Conservation (phyloP, 2,329 filamentous ascomycete genomes). For the Penicillium palitans region DNA sequence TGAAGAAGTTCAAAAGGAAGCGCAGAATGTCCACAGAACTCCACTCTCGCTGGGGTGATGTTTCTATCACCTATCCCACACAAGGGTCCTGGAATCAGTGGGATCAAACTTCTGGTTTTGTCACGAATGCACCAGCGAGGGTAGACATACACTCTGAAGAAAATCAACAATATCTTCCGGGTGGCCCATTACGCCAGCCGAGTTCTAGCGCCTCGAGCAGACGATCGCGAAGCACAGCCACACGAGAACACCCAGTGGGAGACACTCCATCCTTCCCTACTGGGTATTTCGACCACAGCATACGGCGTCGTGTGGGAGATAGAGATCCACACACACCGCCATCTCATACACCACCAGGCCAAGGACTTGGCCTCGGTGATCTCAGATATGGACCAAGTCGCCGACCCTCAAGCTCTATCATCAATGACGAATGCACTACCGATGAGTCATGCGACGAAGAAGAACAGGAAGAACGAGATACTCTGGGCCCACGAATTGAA, state of each 20-base stretch:
- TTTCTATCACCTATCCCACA: conserved; percentile 42
- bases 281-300: conserved; percentile 34
- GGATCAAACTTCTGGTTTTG: conserved; percentile 29
- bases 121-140: conserved; percentile 11
- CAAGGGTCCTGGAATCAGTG: conserved; percentile 46
- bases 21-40: conserved; percentile 39
- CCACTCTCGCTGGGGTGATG: conserved; percentile 44
- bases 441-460: conserved; percentile 30
- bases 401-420: not conserved
- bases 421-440: conserved; percentile 1
- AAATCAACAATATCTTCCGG: conserved; percentile 15
- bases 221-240: conserved; percentile 1
- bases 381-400: not conserved
- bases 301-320: conserved; percentile 25
- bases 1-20: conserved; percentile 37
- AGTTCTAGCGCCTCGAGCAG: not conserved
- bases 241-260: not conserved
- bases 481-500: conserved; percentile 7
- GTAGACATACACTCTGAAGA: conserved; percentile 11
- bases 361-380: conserved; percentile 19
- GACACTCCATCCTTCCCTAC: conserved; percentile 22
- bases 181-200: conserved; percentile 5
- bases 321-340: not conserved
- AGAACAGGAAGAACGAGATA: conserved; percentile 23
- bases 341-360: not conserved